Evolutionary conservation across 2,329 filamentous ascomycete genomes (phyloP), one percentile per base, ranked within the genome.

Genomic region (Conoideocrella luteorostrata): DNA sequence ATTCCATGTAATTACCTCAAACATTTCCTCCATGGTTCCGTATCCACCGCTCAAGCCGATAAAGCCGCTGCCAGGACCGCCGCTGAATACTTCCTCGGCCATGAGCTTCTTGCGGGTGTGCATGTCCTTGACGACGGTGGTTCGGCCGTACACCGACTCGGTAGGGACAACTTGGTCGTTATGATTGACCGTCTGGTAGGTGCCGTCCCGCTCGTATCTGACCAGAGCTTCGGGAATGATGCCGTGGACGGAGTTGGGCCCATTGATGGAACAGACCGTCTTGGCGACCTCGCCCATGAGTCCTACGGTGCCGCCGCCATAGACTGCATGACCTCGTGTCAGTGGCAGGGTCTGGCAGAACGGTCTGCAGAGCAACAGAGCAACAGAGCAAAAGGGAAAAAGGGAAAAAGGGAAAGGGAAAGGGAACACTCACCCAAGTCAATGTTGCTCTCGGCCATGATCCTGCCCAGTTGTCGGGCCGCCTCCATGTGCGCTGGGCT

Each of bases 271-370:
- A 53, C 94, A 88, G 22, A 98, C 81, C 0, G 88, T 90, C 56
- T 84, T 84, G 36, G 93, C 88, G 10, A 97, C 67, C 61, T 96
- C 89, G 59, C 93, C 93, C 93, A 98, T 98, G 36, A 98, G 77
- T 9, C 93, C 93, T 29, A 88, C 81, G 3, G 91, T 97, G 58
- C 93, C 93, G 54, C 93, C 93, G 54, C 93, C 93, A 65, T 97
- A 98, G 51, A 97, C 89, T 80, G 36, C 4, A 10, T 24, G n/a
- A 15, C 20, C 21, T 10, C 21, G 18, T 37, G 41, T 39, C 18
- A 39, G 9, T 6, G n/a, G n/a, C n/a, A n/a, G n/a, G n/a, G n/a
- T n/a, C n/a, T n/a, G n/a, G n/a, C n/a, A n/a, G n/a, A n/a, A n/a
- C n/a, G n/a, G n/a, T n/a, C n/a, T 9, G 15, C 11, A 26, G 11